These are phyloP conservation scores for Vaccinium corymbosum DNA, from an alignment of 148 eudicot species.

Conservation along the genomic window DNA sequence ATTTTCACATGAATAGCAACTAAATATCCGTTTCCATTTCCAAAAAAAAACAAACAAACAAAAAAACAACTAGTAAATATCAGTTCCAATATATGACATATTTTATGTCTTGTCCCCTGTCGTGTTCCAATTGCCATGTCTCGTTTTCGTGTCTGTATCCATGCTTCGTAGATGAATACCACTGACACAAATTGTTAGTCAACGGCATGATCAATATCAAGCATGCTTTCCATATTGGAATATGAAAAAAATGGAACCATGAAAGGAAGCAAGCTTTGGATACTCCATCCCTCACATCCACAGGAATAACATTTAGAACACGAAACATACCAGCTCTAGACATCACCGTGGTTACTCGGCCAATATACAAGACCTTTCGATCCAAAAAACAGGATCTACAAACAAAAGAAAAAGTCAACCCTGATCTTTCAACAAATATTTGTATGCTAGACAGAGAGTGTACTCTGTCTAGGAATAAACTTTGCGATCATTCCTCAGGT, in stretches of 20 bases:
- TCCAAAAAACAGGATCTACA: constrained; percentile 62
- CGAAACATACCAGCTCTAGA: constrained; percentile 90
- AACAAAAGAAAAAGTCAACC: neutral
- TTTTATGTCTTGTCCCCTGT: too few relatives aligned
- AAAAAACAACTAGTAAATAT: too few relatives aligned
- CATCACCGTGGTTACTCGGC: constrained; percentile 71
- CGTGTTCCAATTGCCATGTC: too few relatives aligned
- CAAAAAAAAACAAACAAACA: too few relatives aligned
- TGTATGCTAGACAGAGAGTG: neutral
- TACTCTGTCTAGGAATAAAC: neutral
- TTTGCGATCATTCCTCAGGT: too few relatives aligned
- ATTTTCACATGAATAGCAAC: too few relatives aligned
- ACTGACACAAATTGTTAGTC: neutral
- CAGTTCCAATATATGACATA: too few relatives aligned
- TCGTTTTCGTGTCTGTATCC: too few relatives aligned
- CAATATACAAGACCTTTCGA: constrained; percentile 81
- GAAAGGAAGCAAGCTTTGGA: constrained; percentile 71
- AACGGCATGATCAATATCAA: neutral
- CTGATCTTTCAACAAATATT: neutral
- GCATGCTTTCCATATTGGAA: neutral
- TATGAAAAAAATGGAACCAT: constrained; percentile 9
- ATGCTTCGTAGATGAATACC: too few relatives aligned
- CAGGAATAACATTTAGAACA: constrained; percentile 58
- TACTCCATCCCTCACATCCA: constrained; percentile 65
- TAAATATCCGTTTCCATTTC: too few relatives aligned